Evolutionary conservation across 805 yeast species (phyloP).

Genomic region (Candida ficus): DNA sequence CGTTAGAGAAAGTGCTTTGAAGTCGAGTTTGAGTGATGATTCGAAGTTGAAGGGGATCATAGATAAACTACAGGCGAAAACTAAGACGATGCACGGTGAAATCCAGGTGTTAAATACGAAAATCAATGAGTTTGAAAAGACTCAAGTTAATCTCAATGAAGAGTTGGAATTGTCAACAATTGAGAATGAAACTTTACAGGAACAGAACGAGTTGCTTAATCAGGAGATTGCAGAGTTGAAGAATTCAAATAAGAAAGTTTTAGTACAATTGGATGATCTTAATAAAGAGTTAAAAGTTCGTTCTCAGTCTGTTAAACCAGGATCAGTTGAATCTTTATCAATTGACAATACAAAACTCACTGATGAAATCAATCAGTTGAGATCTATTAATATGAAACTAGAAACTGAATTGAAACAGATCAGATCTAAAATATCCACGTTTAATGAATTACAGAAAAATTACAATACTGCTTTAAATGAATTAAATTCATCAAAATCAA

Average conservation of each 20-base stretch:
- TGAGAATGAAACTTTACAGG: slow-evolving; percentile 40
- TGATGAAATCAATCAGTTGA: slow-evolving; percentile 34
- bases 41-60: slow-evolving; percentile 29
- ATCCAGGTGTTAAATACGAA: slow-evolving; percentile 23
- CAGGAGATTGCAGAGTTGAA: slow-evolving; percentile 15
- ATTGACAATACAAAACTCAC: slow-evolving; percentile 5
- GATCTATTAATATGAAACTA: slow-evolving; percentile 35
- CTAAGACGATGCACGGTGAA: slow-evolving; percentile 29
- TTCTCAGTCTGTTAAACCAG: slow-evolving; percentile 3
- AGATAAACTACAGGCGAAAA: slow-evolving; percentile 40
- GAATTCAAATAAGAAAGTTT: slow-evolving; percentile 7
- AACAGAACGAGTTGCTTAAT: slow-evolving; percentile 28
- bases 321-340: not conserved
- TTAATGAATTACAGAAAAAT: slow-evolving; percentile 9
- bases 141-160: slow-evolving; percentile 11
- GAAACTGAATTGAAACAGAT: slow-evolving; percentile 17
- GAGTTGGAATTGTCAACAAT: slow-evolving; percentile 30
- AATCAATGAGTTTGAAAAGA: not conserved
- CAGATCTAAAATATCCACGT: not conserved
- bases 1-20: slow-evolving; percentile 36
- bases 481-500: slow-evolving; percentile 12
- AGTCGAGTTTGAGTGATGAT: slow-evolving; percentile 1
- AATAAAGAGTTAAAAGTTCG: slow-evolving; percentile 15
- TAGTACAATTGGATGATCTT: slow-evolving; percentile 8
- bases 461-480: slow-evolving; percentile 9